Evolutionary conservation across 139 green algal genomes (phyloP).

Genomic region (Auxenochlorella pyrenoidosa): DNA sequence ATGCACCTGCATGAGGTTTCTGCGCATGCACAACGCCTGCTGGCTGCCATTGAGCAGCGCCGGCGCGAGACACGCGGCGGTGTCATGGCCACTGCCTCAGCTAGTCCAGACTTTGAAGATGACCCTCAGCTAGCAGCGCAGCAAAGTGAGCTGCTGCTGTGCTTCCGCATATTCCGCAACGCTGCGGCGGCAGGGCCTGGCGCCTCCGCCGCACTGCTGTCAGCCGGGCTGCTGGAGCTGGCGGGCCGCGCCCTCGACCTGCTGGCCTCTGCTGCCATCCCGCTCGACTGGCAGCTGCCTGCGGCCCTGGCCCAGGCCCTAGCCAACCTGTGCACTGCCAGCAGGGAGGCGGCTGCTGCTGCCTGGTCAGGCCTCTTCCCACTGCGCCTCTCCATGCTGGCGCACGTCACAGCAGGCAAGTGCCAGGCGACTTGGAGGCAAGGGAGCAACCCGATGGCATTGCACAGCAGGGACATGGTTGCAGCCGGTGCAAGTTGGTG

Average conservation of each 20-base stretch:
- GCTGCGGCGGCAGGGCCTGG: neutral
- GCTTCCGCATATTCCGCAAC: slow-evolving; percentile 33
- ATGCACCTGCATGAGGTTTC: neutral
- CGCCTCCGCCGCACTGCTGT: neutral
- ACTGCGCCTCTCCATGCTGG: slow-evolving; percentile 23
- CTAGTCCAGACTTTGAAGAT: neutral
- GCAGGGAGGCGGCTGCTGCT: slow-evolving; percentile 5
- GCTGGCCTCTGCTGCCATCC: neutral
- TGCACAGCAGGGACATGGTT: neutral
- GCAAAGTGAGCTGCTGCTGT: slow-evolving; percentile 19
- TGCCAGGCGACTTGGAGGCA: too few relatives aligned
- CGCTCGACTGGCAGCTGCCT: slow-evolving; percentile 39
- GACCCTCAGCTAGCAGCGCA: neutral
- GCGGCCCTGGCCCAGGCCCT: slow-evolving; percentile 20
- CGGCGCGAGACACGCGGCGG: neutral
- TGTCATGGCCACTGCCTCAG: neutral
- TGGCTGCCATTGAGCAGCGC: neutral
- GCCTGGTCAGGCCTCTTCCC: slow-evolving; percentile 36
- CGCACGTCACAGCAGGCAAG: slow-evolving; percentile 21
- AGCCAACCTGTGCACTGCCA: slow-evolving; percentile 33
- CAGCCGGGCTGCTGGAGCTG: neutral
- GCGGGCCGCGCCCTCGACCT: neutral
- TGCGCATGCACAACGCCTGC: neutral
- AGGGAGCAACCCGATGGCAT: too few relatives aligned
- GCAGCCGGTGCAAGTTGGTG: neutral